Conservation (phyloP, 1,139 yeast genomes). For the Candida pseudoviswanathii region DNA sequence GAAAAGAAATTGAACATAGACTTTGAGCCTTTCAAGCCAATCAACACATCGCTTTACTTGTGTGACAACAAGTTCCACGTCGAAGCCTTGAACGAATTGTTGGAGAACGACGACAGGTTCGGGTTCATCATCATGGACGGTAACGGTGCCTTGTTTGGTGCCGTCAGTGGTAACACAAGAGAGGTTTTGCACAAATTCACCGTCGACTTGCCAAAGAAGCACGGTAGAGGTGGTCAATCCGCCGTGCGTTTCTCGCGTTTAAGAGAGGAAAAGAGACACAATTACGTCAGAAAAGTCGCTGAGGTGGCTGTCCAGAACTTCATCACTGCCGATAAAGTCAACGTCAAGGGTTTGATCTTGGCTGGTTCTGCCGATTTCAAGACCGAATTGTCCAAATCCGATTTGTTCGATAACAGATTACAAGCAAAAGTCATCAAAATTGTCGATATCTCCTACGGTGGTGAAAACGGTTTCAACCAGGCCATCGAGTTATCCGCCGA, state of each 20-base stretch:
- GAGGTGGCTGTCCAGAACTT: conserved; percentile 98
- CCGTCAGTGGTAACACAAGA: conserved; percentile 96
- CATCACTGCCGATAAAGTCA: conserved; percentile 88
- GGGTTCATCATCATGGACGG: conserved; percentile 99
- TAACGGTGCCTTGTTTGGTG: conserved; percentile 95
- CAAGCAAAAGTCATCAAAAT: conserved; percentile 85
- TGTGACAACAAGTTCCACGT: conserved; percentile 99
- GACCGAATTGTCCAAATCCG: conserved; percentile 89
- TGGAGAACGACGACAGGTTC: conserved; percentile 93
- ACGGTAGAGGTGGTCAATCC: conserved; percentile 99
- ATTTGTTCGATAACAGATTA: conserved; percentile 87
- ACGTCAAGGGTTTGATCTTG: conserved; percentile 88
- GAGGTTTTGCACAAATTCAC: conserved; percentile 94
- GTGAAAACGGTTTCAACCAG: conserved; percentile 98
- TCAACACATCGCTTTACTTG: conserved; percentile 89
- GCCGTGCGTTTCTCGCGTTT: conserved; percentile 98
- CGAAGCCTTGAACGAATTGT: conserved; percentile 89
- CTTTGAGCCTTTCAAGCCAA: conserved; percentile 97
- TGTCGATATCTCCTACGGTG: conserved; percentile 97
- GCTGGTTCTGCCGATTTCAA: conserved; percentile 99
- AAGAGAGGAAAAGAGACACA: conserved; percentile 98
- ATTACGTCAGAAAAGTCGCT: conserved; percentile 96
- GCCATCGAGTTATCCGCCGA: conserved; percentile 97
- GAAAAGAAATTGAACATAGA: conserved; percentile 94
- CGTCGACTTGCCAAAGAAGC: conserved; percentile 97